These are phyloP conservation scores for Guyanaporus albipodus DNA, from an alignment of 768 basidiomycete genomes.

Conservation along the genomic window DNA sequence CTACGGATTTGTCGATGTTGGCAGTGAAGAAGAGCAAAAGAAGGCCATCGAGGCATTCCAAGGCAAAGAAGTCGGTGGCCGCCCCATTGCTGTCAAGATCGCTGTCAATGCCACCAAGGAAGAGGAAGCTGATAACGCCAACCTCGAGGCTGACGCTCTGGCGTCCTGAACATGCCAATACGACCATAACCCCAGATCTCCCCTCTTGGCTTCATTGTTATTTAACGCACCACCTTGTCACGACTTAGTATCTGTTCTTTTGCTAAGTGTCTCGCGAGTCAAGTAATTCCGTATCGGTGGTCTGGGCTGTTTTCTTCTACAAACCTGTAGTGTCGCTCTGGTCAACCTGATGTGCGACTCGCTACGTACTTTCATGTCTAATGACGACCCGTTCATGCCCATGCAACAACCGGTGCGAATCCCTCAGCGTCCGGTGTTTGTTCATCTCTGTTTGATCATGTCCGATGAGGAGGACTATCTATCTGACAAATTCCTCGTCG, in stretches of 20 bases:
- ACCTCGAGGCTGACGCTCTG: constrained; percentile 30
- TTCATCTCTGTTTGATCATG: constrained; percentile 38
- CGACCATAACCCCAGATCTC: constrained; percentile 19
- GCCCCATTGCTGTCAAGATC: constrained; percentile 89
- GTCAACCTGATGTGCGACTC: constrained; percentile 24
- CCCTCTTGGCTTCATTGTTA: constrained; percentile 24
- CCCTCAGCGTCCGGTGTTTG: constrained; percentile 21
- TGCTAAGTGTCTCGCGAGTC: constrained; percentile 36
- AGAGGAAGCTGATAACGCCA: constrained; percentile 45
- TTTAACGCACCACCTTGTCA: constrained; percentile 28
- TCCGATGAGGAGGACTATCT: constrained; percentile 81
- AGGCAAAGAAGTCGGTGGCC: constrained; percentile 83
- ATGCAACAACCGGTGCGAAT: background rate
- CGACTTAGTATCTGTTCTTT: constrained; percentile 33
- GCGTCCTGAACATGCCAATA: constrained; percentile 19
- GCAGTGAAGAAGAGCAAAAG: constrained; percentile 80
- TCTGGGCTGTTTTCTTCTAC: constrained; percentile 45
- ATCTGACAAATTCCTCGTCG: constrained; percentile 77
- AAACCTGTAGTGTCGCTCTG: constrained; percentile 30
- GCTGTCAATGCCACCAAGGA: constrained; percentile 81
- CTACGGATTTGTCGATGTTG: constrained; percentile 97
- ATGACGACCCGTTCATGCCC: constrained; percentile 26
- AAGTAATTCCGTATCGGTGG: constrained; percentile 31
- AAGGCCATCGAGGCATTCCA: constrained; percentile 86
- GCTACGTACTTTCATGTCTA: constrained; percentile 28